Evolutionary conservation across 192 early-diverging fungal genomes (phyloP).

Genomic region (Oehlia diaphana): DNA sequence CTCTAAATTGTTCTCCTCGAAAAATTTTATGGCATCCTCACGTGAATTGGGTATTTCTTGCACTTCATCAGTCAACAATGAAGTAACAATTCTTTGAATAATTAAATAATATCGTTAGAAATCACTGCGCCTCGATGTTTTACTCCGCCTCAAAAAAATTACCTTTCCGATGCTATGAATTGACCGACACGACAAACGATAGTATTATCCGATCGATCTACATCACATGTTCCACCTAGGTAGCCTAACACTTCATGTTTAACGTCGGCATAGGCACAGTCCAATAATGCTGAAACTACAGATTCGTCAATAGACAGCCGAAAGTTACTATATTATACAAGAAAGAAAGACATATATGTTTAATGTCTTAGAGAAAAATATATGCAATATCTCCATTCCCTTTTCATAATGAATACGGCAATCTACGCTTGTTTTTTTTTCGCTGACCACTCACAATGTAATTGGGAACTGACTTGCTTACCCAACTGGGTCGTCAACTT

Average conservation of each 20-base stretch:
- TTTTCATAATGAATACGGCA: background rate
- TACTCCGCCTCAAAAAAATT: background rate
- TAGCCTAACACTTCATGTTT: slow-evolving; percentile 27
- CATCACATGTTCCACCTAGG: slow-evolving; percentile 15
- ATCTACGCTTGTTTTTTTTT: background rate
- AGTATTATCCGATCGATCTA: slow-evolving; percentile 5
- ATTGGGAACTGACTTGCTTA: slow-evolving; percentile 30
- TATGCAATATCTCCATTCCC: background rate
- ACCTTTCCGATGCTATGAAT: slow-evolving; percentile 27
- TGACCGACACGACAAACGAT: slow-evolving; percentile 20
- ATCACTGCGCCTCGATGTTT: background rate
- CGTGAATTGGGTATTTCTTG: slow-evolving; percentile 1
- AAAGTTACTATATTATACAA: slow-evolving; percentile 15
- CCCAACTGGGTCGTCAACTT: slow-evolving; percentile 28
- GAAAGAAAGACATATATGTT: background rate
- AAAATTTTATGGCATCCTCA: slow-evolving; percentile 4
- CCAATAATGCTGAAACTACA: slow-evolving; percentile 19
- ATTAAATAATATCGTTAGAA: background rate
- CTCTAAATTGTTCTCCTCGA: background rate
- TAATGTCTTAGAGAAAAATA: background rate
- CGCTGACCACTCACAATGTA: slow-evolving; percentile 29
- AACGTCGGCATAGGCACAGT: slow-evolving; percentile 23
- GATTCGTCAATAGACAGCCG: slow-evolving; percentile 26
- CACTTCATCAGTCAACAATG: slow-evolving; percentile 22
- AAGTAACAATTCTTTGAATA: background rate